A percentile compares a stretch with the other conserved stretches of the same genome.
Evolutionary conservation across 441 rosid species (phyloP).

Genomic region (Manihot esculenta): DNA sequence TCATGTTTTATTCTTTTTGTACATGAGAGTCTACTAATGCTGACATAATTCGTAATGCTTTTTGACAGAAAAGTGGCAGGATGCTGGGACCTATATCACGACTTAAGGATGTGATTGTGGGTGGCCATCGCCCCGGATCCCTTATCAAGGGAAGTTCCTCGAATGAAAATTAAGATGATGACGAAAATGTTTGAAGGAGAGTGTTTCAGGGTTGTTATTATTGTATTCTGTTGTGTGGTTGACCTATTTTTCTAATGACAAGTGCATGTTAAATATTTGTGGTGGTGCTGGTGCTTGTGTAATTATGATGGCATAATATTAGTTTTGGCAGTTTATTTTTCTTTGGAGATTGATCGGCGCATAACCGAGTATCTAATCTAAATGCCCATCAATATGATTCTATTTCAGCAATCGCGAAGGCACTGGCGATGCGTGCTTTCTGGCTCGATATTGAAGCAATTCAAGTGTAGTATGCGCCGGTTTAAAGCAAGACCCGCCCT

Average conservation of each 20-base stretch:
- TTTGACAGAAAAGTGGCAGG: slow-evolving; percentile 59
- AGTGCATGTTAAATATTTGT: not conserved
- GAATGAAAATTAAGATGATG: slow-evolving; percentile 47
- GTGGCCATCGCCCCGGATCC: slow-evolving; percentile 62
- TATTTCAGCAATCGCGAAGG: no score
- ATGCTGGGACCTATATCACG: slow-evolving; percentile 71
- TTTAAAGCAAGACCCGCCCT: no score
- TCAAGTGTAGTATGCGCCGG: no score
- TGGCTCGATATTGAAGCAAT: not conserved
- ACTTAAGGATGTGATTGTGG: slow-evolving; percentile 76
- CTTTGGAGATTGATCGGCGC: not conserved
- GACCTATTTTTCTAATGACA: slow-evolving; percentile 21
- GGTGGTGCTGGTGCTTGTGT: slow-evolving; percentile 26
- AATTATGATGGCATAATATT: slow-evolving; percentile 21
- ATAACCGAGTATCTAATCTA: not conserved
- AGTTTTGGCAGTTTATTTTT: not conserved
- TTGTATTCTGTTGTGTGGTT: slow-evolving; percentile 32
- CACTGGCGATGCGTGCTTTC: not conserved
- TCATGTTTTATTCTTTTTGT: not conserved
- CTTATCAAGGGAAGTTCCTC: slow-evolving; percentile 49
- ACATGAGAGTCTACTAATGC: no score
- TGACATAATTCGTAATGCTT: not conserved
- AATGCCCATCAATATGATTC: not conserved
- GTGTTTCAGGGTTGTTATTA: slow-evolving; percentile 22
- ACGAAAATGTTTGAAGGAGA: slow-evolving; percentile 20